A percentile compares a stretch with the other conserved stretches of the same genome.
Conservation (phyloP, 2,329 filamentous ascomycete species). For the Arthrinium puccinioides region DNA sequence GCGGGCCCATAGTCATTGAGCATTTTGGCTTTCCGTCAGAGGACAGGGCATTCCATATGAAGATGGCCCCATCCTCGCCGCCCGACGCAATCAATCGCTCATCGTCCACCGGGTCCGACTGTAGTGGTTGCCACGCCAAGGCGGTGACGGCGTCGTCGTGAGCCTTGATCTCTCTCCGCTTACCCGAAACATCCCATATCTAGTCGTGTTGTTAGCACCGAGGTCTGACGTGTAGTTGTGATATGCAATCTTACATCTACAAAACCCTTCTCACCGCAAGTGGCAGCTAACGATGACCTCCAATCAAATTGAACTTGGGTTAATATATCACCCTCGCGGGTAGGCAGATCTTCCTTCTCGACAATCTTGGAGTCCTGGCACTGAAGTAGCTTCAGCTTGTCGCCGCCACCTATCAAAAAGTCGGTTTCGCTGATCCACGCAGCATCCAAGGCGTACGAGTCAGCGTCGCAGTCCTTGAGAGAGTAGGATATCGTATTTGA, state of each 20-base stretch:
- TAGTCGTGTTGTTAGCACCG: slow-evolving; percentile 17
- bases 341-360: slow-evolving; percentile 41
- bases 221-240: slow-evolving; percentile 1
- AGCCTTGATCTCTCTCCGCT: slow-evolving; percentile 48
- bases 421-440: slow-evolving; percentile 52
- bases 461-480: slow-evolving; percentile 42
- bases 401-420: slow-evolving; percentile 52
- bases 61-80: slow-evolving; percentile 54
- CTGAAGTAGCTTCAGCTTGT: slow-evolving; percentile 41
- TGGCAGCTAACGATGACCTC: slow-evolving; percentile 46
- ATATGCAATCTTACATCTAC: slow-evolving; percentile 51
- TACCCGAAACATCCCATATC: slow-evolving; percentile 49
- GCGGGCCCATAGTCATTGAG: slow-evolving; percentile 53
- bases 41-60: slow-evolving; percentile 53
- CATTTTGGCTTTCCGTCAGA: slow-evolving; percentile 49
- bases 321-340: slow-evolving; percentile 45
- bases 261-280: slow-evolving; percentile 51
- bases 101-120: slow-evolving; percentile 28
- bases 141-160: slow-evolving; percentile 52
- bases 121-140: slow-evolving; percentile 53
- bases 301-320: slow-evolving; percentile 50
- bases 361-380: slow-evolving; percentile 40
- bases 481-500: slow-evolving; percentile 39
- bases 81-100: slow-evolving; percentile 55
- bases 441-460: slow-evolving; percentile 46